Evolutionary conservation across 106 monocot species (phyloP).

Genomic region (Acorus calamus): DNA sequence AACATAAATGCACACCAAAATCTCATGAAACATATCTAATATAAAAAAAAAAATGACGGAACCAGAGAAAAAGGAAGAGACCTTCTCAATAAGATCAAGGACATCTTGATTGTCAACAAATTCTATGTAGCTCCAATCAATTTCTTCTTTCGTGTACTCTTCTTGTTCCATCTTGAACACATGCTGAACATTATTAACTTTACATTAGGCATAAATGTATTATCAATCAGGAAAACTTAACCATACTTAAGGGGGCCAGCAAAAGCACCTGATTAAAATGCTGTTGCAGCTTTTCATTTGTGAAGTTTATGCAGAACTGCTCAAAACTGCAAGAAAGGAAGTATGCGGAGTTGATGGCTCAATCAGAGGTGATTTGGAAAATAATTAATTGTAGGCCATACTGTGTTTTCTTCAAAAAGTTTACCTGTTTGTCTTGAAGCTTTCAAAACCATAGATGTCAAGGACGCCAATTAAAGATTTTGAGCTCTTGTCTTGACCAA

Average conservation of each 20-base stretch:
- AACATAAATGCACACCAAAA: too few relatives aligned
- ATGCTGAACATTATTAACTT: constrained; percentile 40
- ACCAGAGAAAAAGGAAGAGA: constrained; percentile 10
- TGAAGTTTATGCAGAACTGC: constrained; percentile 92
- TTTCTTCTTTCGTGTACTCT: constrained; percentile 90
- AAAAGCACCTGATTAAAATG: constrained; percentile 81
- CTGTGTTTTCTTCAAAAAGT: not conserved
- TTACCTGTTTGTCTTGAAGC: constrained; percentile 84
- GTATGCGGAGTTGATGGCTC: too few relatives aligned
- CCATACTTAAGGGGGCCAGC: not conserved
- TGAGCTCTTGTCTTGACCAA: constrained; percentile 84
- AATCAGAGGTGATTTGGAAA: too few relatives aligned
- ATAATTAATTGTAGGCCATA: too few relatives aligned
- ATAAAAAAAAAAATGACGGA: too few relatives aligned
- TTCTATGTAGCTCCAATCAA: constrained; percentile 99
- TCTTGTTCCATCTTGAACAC: constrained; percentile 92
- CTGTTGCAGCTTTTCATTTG: constrained; percentile 90
- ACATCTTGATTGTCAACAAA: constrained; percentile 99
- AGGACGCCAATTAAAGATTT: constrained; percentile 94
- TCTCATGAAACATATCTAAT: too few relatives aligned
- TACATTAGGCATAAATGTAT: not conserved
- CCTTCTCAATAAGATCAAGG: constrained; percentile 97
- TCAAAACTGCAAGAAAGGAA: constrained; percentile 47
- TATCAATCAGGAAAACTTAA: too few relatives aligned
- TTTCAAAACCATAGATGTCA: constrained; percentile 99